Evolutionary conservation across 2,329 filamentous ascomycete genomes (phyloP).

Genomic region (Curvularia lunata): DNA sequence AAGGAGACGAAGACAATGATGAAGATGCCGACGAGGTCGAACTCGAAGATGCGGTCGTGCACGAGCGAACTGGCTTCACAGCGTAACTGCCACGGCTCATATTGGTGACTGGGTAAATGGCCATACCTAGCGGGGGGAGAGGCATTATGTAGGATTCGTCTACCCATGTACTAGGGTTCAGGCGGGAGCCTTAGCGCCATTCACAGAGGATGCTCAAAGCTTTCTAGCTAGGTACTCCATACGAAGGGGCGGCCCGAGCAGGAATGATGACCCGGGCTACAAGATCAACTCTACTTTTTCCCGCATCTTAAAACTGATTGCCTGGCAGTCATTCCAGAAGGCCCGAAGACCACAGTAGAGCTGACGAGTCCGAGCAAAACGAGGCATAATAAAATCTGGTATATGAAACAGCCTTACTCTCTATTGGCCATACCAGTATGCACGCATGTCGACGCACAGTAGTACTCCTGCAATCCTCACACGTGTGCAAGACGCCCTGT

Average conservation of each 20-base stretch:
- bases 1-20: constrained; percentile 35
- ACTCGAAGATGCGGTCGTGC: constrained; percentile 34
- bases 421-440: constrained; percentile 12
- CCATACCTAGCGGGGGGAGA: constrained; percentile 45
- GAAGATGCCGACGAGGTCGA: constrained; percentile 35
- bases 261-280: constrained; percentile 16
- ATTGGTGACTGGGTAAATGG: constrained; percentile 39
- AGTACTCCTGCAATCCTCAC: constrained; percentile 15
- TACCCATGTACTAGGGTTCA: constrained; percentile 16
- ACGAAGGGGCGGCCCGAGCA: constrained; percentile 23
- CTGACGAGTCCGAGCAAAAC: constrained; percentile 31
- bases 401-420: constrained; percentile 18
- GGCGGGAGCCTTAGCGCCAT: constrained; percentile 27
- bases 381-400: constrained; percentile 17
- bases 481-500: constrained; percentile 22
- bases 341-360: constrained; percentile 14
- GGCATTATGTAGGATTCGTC: constrained; percentile 44
- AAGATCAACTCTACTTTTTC: neutral
- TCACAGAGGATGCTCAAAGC: constrained; percentile 14
- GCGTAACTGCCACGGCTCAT: constrained; percentile 45
- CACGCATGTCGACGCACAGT: constrained; percentile 15
- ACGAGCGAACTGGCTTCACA: constrained; percentile 31
- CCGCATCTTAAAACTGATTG: neutral
- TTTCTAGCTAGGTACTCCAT: constrained; percentile 24
- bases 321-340: constrained; percentile 9